Base-by-base conservation (phyloP, 2,329 filamentous ascomycete genomes). In the Pseudocercospora ulei region DNA sequence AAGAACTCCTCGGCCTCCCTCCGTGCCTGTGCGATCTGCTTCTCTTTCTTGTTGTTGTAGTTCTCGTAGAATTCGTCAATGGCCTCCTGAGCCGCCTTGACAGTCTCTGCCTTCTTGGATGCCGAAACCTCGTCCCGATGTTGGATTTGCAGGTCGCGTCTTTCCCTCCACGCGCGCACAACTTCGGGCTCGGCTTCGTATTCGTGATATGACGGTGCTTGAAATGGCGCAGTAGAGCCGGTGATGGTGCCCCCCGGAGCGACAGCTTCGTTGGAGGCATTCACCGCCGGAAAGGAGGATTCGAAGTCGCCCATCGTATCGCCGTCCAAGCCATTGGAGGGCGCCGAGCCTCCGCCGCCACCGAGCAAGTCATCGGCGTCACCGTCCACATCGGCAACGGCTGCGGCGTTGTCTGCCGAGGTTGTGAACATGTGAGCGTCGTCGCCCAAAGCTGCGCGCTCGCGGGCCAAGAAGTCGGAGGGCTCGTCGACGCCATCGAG, bases 61-160 rank as follows among this genome's bases (percentile, higher is more conserved):
- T 94, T 95, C 60, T 95, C 87, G 71, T 98, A 98, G 67, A 96
- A 98, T 62, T 95, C 90, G 62, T 98, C 90, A 49, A 98, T 93
- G 62, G 92, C 90, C 61, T 87, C 75, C 59, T 86, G 85, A 7
- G 90, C 90, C 53, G 90, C 85, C 61, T 84, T 78, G 59, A 95
- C 68, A 1, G 86, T 95, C 61, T 88, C 79, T 47, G 76, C 75
- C 61, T 90, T 90, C 66, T 87, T 84, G 50, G 76, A 71, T 26
- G 78, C 76, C 38, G 88, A 88, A 51, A 88, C 76, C 62, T 93
- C 79, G 49, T 84, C 80, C 56, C 88, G 83, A 64, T 87, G 86
- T 54, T 80, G 71, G 50, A 92, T 80, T 58, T 80, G 77, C 24
- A 80, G 77, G 56, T 94, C 83, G 50, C 90, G 81, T 57, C 82